Base-by-base conservation (phyloP, 345 rosid species). In the Moricandia moricandioides region DNA sequence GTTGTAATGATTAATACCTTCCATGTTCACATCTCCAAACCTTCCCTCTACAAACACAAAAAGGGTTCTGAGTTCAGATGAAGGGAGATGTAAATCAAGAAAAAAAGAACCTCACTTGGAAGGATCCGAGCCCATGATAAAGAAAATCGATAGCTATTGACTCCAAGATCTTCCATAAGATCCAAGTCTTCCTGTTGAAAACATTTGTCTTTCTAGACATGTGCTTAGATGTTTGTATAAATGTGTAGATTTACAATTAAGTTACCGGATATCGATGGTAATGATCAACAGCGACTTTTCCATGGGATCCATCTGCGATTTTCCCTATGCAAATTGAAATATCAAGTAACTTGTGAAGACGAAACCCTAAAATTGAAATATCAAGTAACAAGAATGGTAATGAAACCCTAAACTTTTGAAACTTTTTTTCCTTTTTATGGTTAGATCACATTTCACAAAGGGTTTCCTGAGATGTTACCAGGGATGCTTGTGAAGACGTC, bases 91-190 rank as follows among this genome's bases (percentile, higher is more conserved):
- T 7, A 51, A 13, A 6, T 49, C 10, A 49, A 49, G 56, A 45
- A 8, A 18, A 24, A 0, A 39, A 47, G 69, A 55, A 7, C 29
- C 82, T 82, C 52, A 92, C 98, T 81, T 11, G 98, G 91, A 65
- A 92, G 83, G 68, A 90, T 70, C 78, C 96, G 82, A 45, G 93
- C 84, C 97, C 93, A 88, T 49, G 97, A 88, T 61, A 88, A 85
- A 9, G 94, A 90, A 82, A 92, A 86, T 3, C 92, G 74, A 40
- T 88, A 90, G 86, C 90, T 86, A 64, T 84, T 82, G 37, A 86
- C 90, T 62, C 96, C 92, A 37, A 89, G 78, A 11, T 73, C 45
- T 24, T 81, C 72, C 77, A 81, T 74, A 12, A 83, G 72, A 65
- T 66, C 66, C 26, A 81, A 24, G 58, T 66, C 81, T 71, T 70